Percentiles rank a stretch among this genome's conserved stretches.
Conservation (phyloP, 345 rosid genomes). For the Trapa bicornis region DNA sequence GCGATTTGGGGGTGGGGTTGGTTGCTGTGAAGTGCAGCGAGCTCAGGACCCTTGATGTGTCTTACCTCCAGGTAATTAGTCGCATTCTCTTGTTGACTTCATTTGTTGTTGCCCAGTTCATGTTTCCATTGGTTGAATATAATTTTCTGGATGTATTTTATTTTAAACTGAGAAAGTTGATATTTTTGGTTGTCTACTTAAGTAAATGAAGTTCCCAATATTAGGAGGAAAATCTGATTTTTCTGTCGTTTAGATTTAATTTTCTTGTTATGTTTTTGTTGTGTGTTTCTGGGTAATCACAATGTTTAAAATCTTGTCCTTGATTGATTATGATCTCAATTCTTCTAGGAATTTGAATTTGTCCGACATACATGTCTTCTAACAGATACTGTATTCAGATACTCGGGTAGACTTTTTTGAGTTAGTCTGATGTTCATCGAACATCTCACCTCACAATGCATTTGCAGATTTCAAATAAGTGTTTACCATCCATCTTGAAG, state of each 20-base stretch:
- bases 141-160: neutral
- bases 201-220: neutral
- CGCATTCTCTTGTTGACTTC: neutral
- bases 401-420: neutral
- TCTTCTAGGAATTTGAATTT: neutral
- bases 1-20: constrained; percentile 52
- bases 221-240: neutral
- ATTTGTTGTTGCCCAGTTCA: neutral
- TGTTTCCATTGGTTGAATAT: neutral
- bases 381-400: neutral
- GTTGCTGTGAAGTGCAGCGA: constrained; percentile 58
- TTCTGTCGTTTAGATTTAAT: too few species aligned
- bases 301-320: neutral
- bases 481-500: constrained; percentile 41
- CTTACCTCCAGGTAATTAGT: constrained; percentile 52
- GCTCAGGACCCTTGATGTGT: constrained; percentile 48
- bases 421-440: neutral
- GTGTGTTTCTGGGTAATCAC: neutral
- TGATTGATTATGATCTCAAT: neutral
- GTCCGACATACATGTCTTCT: too few species aligned
- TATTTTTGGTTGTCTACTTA: neutral
- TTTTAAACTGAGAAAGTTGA: neutral
- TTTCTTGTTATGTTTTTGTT: neutral
- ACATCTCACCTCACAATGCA: neutral
- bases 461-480: constrained; percentile 45